Conservation (phyloP, 2,329 filamentous ascomycete species). For the Aspergillaceae sp. region DNA sequence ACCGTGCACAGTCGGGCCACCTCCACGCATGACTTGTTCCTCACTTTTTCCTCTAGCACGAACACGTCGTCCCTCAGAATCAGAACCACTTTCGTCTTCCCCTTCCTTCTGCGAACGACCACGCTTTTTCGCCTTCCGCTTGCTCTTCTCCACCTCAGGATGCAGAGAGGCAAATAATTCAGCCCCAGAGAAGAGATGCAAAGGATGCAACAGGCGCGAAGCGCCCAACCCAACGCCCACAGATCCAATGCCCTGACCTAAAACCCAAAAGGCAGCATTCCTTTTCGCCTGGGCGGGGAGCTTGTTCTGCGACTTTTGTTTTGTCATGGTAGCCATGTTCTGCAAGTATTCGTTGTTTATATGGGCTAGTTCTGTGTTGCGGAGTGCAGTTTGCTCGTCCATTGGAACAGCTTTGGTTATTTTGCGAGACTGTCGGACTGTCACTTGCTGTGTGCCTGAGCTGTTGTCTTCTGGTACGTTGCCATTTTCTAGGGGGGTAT, state of each 20-base stretch:
- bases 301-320: conserved; percentile 38
- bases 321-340: conserved; percentile 49
- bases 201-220: conserved; percentile 38
- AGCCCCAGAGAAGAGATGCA: conserved; percentile 52
- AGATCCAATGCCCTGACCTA: conserved; percentile 48
- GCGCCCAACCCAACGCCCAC: conserved; percentile 42
- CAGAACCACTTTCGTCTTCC: conserved; percentile 14
- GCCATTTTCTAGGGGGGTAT: neutral
- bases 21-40: conserved; percentile 23
- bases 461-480: neutral
- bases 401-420: conserved; percentile 32
- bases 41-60: conserved; percentile 31
- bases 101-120: conserved; percentile 7
- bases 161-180: conserved; percentile 44
- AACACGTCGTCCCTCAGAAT: conserved; percentile 26
- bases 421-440: neutral
- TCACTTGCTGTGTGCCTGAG: neutral
- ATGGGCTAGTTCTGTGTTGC: conserved; percentile 47
- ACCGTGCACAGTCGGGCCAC: conserved; percentile 30
- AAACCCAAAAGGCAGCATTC: conserved; percentile 55
- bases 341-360: conserved; percentile 52
- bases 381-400: conserved; percentile 46
- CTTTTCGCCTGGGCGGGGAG: conserved; percentile 46
- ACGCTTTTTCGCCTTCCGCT: conserved; percentile 20
- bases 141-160: conserved; percentile 15